phyloP scores from a whole-genome alignment of 208 protist species.

The Crithidia brevicula region DNA sequence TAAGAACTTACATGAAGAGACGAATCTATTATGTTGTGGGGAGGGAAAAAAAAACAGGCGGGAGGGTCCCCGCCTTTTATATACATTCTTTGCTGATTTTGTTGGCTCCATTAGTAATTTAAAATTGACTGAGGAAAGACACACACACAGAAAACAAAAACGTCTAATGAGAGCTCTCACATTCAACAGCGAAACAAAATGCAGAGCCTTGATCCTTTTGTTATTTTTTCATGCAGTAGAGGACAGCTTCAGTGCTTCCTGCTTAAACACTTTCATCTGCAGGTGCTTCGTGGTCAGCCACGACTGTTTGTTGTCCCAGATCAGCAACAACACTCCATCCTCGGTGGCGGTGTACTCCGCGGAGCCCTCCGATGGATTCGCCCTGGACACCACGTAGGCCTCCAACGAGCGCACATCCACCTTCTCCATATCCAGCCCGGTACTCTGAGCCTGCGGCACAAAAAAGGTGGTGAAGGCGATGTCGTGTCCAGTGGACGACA shows the following conservation, averaged over 20 bases:
- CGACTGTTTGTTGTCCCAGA: conserved; percentile 58
- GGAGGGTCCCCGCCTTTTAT: too few relatives aligned
- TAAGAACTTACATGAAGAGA: not conserved
- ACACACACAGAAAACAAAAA: too few relatives aligned
- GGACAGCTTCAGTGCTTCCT: not conserved
- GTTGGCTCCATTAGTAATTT: too few relatives aligned
- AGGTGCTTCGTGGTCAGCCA: conserved; percentile 50
- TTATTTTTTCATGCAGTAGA: not conserved
- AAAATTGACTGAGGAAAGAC: too few relatives aligned
- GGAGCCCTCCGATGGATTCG: conserved; percentile 32
- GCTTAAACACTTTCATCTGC: conserved; percentile 64
- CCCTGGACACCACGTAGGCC: conserved; percentile 33
- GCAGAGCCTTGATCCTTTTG: too few relatives aligned
- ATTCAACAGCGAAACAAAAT: too few relatives aligned
- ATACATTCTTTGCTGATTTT: too few relatives aligned
- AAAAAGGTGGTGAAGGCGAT: conserved; percentile 32
- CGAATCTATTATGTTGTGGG: not conserved
- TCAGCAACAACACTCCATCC: conserved; percentile 41
- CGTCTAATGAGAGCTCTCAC: too few relatives aligned
- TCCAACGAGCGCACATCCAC: conserved; percentile 21
- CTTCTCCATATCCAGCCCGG: not conserved
- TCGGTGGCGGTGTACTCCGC: conserved; percentile 35
- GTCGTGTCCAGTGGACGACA: conserved; percentile 35
- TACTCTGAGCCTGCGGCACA: conserved; percentile 2
- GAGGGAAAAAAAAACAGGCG: not conserved